Evolutionary conservation across 2,329 filamentous ascomycete genomes (phyloP), one percentile per base, ranked within the genome.

Genomic region (Leptoxyphium fumago): DNA sequence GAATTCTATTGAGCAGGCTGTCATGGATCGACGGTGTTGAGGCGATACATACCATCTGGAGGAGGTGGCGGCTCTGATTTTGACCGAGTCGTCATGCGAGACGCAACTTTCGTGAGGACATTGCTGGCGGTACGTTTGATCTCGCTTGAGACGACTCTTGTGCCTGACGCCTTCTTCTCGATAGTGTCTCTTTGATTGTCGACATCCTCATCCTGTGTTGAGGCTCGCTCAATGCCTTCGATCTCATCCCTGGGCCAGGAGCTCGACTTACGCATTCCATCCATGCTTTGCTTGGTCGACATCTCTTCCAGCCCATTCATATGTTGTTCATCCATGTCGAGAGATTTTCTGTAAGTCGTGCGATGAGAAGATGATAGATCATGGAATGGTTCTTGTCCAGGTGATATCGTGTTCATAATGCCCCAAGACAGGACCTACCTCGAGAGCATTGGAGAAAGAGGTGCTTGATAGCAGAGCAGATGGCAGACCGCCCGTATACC

Each of bases 31-130:
- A 26, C 7, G 21, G 21, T 26, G 21, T 26, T 26, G 21, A 26
- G 32, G 11, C 32, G 15, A 36, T 13, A 36, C 32, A 13, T 36
- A 36, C 32, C 66, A 55, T 70, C 64, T 0, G 65, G 65, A 39
- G 65, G 63, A 1, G 66, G 64, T 2, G 61, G 59, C 5, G 51
- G 61, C 28, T 61, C 53, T 9, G 45, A 42, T 21, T 60, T 50
- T 3, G 54, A 55, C 30, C 50, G 46, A 6, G 59, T 61, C 2
- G 63, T 66, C 32, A 66, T 49, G 9, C 52, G 57, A 10, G 62
- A 63, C 9, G 59, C 50, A 17, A 65, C 57, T 43, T 58, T 54
- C 34, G 47, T 48, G 13, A 60, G 52, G 15, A 53, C 53, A 46
- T 55, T 57, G 48, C 55, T 55, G 10, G 55, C 50, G 5, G 45